Evolutionary conservation across 441 rosid species (phyloP).

Genomic region (Gossypium trilobum): DNA sequence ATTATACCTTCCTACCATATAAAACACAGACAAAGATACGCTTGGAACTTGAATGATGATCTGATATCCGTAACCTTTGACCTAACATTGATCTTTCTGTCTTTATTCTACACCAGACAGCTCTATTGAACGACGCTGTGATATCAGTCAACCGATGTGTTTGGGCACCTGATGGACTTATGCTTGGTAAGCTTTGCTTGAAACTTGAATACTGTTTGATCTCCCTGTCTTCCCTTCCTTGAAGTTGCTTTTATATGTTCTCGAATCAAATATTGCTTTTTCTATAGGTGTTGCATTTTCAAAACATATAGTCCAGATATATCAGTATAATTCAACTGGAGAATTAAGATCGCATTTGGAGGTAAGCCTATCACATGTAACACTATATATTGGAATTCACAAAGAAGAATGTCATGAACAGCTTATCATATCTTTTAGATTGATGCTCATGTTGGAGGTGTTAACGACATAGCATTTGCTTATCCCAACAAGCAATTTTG

Average conservation of each 20-base stretch:
- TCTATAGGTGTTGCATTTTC: slow-evolving; percentile 62
- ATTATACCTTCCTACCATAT: background rate
- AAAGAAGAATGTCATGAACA: slow-evolving; percentile 7
- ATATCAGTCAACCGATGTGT: slow-evolving; percentile 40
- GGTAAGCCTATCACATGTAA: slow-evolving; percentile 25
- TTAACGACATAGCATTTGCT: slow-evolving; percentile 58
- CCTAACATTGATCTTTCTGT: background rate
- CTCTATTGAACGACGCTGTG: slow-evolving; percentile 32
- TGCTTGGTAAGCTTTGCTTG: slow-evolving; percentile 31
- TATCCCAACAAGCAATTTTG: slow-evolving; percentile 50
- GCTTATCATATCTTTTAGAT: slow-evolving; percentile 28
- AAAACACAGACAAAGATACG: background rate
- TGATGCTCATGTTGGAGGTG: slow-evolving; percentile 58
- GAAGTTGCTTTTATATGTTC: background rate
- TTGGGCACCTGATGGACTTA: slow-evolving; percentile 47
- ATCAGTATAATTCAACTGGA: slow-evolving; percentile 41
- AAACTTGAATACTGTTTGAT: background rate
- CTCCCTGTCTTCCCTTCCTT: background rate
- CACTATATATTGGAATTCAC: slow-evolving; percentile 6
- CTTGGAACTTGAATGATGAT: background rate
- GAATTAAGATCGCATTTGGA: slow-evolving; percentile 53
- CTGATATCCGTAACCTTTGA: background rate
- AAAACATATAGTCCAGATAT: slow-evolving; percentile 59
- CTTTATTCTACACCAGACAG: slow-evolving; percentile 21
- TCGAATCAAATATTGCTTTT: slow-evolving; percentile 8